A percentile compares a stretch with the other conserved stretches of the same genome.
Conservation (phyloP, 1,139 yeast genomes). For the Geotrichum fermentans region DNA sequence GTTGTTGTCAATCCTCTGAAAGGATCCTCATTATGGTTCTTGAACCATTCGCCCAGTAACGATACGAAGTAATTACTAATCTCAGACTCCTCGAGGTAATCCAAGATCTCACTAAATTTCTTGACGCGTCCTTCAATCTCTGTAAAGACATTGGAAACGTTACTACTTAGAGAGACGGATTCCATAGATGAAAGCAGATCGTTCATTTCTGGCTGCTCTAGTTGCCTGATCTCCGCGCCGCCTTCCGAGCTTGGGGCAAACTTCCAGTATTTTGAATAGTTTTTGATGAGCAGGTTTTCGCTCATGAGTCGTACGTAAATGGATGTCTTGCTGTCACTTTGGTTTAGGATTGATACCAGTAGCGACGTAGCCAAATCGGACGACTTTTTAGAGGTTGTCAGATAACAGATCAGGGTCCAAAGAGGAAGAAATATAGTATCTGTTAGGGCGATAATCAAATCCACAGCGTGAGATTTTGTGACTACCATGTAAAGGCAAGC, state of each 20-base stretch:
- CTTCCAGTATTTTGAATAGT: conserved; percentile 14
- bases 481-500: conserved; percentile 62
- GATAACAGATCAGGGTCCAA: conserved; percentile 61
- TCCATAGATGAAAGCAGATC: conserved; percentile 13
- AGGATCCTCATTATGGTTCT: conserved; percentile 43
- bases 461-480: conserved; percentile 43
- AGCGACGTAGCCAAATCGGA: conserved; percentile 20
- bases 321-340: conserved; percentile 5
- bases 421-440: conserved; percentile 41
- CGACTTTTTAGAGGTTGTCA: conserved; percentile 36
- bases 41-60: conserved; percentile 51
- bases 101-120: conserved; percentile 46
- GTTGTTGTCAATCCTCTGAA: conserved; percentile 56
- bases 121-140: conserved; percentile 52
- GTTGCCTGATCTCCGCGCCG: conserved; percentile 12
- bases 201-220: neutral
- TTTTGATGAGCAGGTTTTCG: conserved; percentile 7
- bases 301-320: conserved; percentile 9
- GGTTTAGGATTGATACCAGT: conserved; percentile 10
- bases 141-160: conserved; percentile 33
- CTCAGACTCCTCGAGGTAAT: conserved; percentile 46
- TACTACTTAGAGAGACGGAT: neutral
- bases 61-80: conserved; percentile 49
- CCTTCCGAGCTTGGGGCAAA: conserved; percentile 11
- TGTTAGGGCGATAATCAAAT: conserved; percentile 32